Conservation (phyloP, 129 eudicot genomes). For the Daucus carota region DNA sequence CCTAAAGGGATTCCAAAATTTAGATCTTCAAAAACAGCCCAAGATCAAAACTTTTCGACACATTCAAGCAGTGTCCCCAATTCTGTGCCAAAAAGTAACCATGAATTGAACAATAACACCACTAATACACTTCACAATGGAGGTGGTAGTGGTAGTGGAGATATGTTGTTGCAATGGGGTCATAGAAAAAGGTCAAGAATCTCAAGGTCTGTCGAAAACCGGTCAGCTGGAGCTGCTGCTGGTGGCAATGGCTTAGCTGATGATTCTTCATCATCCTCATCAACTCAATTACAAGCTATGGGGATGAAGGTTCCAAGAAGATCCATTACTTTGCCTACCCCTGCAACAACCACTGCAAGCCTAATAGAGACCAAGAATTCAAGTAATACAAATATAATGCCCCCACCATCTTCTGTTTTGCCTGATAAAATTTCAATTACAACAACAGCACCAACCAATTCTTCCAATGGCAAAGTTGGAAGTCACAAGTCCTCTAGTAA, state of each 20-base stretch:
- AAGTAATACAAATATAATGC: slow-evolving; percentile 8
- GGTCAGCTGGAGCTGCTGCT: not conserved
- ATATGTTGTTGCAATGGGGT: slow-evolving; percentile 29
- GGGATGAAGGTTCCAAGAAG: slow-evolving; percentile 21
- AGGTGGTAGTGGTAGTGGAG: slow-evolving; percentile 1
- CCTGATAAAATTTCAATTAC: slow-evolving; percentile 6
- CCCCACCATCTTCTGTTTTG: slow-evolving; percentile 9
- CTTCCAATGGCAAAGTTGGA: slow-evolving; percentile 7
- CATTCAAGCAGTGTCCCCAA: not conserved
- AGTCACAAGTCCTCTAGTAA: not conserved
- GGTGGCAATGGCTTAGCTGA: not conserved
- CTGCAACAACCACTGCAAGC: not conserved
- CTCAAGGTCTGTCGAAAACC: slow-evolving; percentile 16
- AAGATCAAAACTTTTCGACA: slow-evolving; percentile 12
- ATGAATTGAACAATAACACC: not conserved
- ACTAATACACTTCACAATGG: not conserved
- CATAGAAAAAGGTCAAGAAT: slow-evolving; percentile 28
- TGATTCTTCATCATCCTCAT: slow-evolving; percentile 20
- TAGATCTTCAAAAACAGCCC: slow-evolving; percentile 16
- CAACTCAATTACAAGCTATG: slow-evolving; percentile 15
- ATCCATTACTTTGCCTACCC: slow-evolving; percentile 10
- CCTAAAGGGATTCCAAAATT: slow-evolving; percentile 12
- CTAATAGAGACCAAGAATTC: not conserved
- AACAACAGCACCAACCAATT: not conserved
- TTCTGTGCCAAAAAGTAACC: slow-evolving; percentile 6